Evolutionary conservation across 306 rosid genomes (phyloP).

Genomic region (Casuarina equisetifolia): DNA sequence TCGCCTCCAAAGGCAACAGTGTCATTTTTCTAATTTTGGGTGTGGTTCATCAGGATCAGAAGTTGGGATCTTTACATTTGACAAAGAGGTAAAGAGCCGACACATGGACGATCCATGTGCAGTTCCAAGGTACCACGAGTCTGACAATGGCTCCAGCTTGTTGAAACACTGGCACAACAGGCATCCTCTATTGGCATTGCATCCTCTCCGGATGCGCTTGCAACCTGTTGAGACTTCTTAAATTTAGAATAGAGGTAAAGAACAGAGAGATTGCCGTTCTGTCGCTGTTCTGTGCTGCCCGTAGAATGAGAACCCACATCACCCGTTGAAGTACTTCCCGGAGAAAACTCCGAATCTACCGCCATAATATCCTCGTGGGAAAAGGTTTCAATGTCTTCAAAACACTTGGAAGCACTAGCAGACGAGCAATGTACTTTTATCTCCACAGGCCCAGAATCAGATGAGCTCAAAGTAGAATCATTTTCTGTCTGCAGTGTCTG

Average conservation of each 20-base stretch:
- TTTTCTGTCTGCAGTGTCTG: constrained; percentile 24
- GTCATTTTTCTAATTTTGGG: too few relatives aligned
- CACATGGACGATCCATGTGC: constrained; percentile 31
- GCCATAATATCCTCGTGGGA: constrained; percentile 22
- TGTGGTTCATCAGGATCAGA: background rate
- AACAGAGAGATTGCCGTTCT: constrained; percentile 40
- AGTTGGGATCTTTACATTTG: constrained; percentile 19
- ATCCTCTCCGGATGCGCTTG: constrained; percentile 26
- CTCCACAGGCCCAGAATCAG: constrained; percentile 34
- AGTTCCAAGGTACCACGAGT: constrained; percentile 13
- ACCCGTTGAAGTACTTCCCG: background rate
- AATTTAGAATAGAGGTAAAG: constrained; percentile 53
- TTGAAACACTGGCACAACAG: constrained; percentile 26
- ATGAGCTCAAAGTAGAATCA: constrained; percentile 38
- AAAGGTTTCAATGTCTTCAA: constrained; percentile 16
- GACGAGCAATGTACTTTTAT: constrained; percentile 25
- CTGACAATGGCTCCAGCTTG: constrained; percentile 34
- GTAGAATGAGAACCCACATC: constrained; percentile 15
- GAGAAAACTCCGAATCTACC: constrained; percentile 47
- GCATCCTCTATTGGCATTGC: constrained; percentile 17
- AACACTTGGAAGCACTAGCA: constrained; percentile 20
- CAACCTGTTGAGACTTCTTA: constrained; percentile 26
- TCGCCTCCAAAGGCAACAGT: background rate
- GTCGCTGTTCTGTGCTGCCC: constrained; percentile 19
- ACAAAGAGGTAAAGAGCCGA: constrained; percentile 20